phyloP scores from a whole-genome alignment of 495 filamentous ascomycete species.

The Sabuloglossum arenarium region DNA sequence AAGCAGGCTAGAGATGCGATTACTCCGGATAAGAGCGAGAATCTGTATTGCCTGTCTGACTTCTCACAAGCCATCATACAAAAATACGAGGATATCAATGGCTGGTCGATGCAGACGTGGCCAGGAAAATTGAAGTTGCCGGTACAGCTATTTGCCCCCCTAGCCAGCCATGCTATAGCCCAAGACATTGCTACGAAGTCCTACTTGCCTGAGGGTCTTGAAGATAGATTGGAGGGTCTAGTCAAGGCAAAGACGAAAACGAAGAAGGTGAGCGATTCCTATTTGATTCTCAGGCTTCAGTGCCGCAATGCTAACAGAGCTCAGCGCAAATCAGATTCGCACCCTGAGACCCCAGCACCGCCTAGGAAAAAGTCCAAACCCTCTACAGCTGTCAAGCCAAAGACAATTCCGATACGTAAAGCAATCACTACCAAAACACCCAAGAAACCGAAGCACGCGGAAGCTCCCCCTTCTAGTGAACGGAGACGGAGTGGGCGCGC shows the following conservation, averaged over 20 bases:
- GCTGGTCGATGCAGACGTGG: conserved; percentile 61
- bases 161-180: conserved; percentile 56
- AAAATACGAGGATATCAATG: conserved; percentile 58
- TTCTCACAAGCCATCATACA: conserved; percentile 66
- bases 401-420: conserved; percentile 5
- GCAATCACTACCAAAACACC: neutral
- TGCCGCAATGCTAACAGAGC: neutral
- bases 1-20: conserved; percentile 78
- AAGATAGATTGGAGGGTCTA: conserved; percentile 52
- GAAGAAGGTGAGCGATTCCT: conserved; percentile 1
- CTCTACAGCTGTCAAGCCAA: conserved; percentile 19
- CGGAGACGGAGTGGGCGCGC: conserved; percentile 21
- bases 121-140: conserved; percentile 67
- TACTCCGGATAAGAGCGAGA: conserved; percentile 31
- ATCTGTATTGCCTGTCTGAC: conserved; percentile 75
- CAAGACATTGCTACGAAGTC: conserved; percentile 67
- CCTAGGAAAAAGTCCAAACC: conserved; percentile 7
- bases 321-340: conserved; percentile 7
- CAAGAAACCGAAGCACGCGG: conserved; percentile 12
- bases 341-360: neutral
- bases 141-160: conserved; percentile 47
- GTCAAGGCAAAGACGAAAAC: conserved; percentile 17
- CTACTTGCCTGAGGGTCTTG: conserved; percentile 61
- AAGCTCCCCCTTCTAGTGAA: conserved; percentile 16
- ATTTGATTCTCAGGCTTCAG: neutral